A percentile compares a stretch with the other conserved stretches of the same genome.
phyloP scores from a whole-genome alignment of 1,139 yeast species.

The Saccharomyces pastorianus region DNA sequence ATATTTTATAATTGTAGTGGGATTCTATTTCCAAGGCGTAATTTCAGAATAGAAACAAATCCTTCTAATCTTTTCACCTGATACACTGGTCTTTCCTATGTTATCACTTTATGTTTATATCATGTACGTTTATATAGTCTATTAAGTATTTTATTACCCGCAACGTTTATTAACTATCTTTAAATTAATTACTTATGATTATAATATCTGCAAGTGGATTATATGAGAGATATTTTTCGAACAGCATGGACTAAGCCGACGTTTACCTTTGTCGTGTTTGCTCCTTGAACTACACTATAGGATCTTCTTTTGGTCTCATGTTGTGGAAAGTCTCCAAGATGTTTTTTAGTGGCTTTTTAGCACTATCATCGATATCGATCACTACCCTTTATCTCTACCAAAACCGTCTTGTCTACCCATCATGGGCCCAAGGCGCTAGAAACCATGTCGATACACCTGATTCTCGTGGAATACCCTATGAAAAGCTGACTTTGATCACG shows the following conservation, averaged over 20 bases:
- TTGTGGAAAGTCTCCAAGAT: slow-evolving; percentile 20
- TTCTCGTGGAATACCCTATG: slow-evolving; percentile 59
- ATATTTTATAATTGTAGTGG: slow-evolving; percentile 67
- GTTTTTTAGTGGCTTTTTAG: slow-evolving; percentile 28
- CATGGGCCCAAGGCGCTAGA: slow-evolving; percentile 71
- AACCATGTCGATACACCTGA: slow-evolving; percentile 74
- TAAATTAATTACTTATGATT: not conserved
- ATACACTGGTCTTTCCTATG: not conserved
- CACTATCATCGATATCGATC: slow-evolving; percentile 35
- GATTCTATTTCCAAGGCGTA: slow-evolving; percentile 66
- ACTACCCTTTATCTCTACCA: slow-evolving; percentile 62
- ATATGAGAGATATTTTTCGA: not conserved
- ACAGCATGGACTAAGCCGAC: not conserved
- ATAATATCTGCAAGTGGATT: too few relatives aligned
- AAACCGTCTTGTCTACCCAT: slow-evolving; percentile 67
- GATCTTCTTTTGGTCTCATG: slow-evolving; percentile 4
- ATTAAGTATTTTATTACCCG: not conserved
- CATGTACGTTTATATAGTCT: not conserved
- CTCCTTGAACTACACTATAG: not conserved
- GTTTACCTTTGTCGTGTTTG: not conserved
- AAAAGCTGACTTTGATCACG: slow-evolving; percentile 54
- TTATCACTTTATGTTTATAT: too few relatives aligned
- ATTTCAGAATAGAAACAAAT: not conserved
- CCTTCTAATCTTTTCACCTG: not conserved
- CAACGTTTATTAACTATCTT: not conserved